A percentile compares a stretch with the other conserved stretches of the same genome.
Conservation (phyloP, 331 rosid species). For the Quercus lobata region DNA sequence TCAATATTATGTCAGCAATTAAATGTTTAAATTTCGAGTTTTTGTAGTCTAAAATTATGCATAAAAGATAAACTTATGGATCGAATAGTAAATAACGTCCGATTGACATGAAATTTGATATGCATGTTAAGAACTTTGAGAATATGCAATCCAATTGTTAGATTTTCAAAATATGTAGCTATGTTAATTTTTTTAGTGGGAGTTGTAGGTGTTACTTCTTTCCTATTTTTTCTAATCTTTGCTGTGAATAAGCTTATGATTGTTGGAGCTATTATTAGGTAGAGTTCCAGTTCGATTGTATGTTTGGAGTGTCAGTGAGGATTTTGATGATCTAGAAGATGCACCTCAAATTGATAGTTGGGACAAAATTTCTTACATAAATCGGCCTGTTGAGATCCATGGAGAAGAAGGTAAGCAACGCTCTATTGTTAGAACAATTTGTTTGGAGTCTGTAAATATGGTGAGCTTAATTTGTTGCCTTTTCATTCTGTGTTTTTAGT, state of each 20-base stretch:
- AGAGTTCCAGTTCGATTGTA: conserved; percentile 87
- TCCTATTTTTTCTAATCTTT: background rate
- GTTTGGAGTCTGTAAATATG: background rate
- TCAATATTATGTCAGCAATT: too few species aligned
- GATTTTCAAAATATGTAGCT: too few species aligned
- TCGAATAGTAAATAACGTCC: too few species aligned
- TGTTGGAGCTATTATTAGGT: conserved; percentile 43
- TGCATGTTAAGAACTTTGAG: too few species aligned
- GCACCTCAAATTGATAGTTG: conserved; percentile 78
- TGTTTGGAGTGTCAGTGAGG: conserved; percentile 55
- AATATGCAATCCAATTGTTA: too few species aligned
- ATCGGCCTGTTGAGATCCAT: conserved; percentile 71
- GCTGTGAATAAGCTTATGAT: conserved; percentile 6
- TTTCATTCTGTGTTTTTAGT: background rate
- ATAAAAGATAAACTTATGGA: too few species aligned
- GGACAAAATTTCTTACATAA: conserved; percentile 85
- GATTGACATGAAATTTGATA: too few species aligned
- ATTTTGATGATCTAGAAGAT: conserved; percentile 71
- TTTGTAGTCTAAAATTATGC: too few species aligned
- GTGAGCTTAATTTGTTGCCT: background rate
- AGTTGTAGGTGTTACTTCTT: background rate
- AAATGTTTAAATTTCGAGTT: too few species aligned
- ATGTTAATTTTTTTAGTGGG: background rate
- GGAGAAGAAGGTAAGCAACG: conserved; percentile 64
- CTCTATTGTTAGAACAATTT: too few species aligned